Percentiles rank a stretch among this genome's conserved stretches.
phyloP scores from a whole-genome alignment of 495 filamentous ascomycete species.

The Xylona heveae region DNA sequence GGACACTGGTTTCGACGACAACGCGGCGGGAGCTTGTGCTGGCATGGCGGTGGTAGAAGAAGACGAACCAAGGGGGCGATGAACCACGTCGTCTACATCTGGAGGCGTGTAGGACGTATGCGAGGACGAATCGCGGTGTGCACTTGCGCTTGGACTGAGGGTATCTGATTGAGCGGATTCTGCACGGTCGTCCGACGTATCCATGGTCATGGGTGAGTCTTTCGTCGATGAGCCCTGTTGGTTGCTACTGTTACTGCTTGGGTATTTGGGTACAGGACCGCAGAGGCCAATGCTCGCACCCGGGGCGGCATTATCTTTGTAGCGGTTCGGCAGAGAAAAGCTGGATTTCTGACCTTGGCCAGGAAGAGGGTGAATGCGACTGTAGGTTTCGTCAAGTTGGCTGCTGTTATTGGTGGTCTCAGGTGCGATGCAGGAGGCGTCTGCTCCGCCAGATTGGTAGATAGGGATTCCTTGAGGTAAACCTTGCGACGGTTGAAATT shows the following conservation, averaged over 20 bases:
- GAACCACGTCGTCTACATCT: not conserved
- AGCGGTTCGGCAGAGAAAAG: conserved; percentile 1
- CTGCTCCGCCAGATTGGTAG: too few species aligned
- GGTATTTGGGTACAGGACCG: too few species aligned
- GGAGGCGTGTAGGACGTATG: conserved; percentile 1
- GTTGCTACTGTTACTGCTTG: not conserved
- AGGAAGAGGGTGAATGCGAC: not conserved
- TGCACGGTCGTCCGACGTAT: not conserved
- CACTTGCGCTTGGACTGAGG: not conserved
- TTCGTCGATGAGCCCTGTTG: not conserved
- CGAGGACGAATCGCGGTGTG: not conserved
- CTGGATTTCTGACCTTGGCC: not conserved
- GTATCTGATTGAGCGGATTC: not conserved
- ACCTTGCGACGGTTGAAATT: not conserved
- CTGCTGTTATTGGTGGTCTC: too few species aligned
- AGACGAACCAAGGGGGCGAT: too few species aligned
- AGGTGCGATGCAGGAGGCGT: too few species aligned
- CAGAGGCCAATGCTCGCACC: too few species aligned
- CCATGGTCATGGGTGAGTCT: conserved; percentile 1
- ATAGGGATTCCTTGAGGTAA: too few species aligned
- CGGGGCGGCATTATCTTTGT: too few species aligned
- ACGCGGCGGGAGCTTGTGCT: not conserved
- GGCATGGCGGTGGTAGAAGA: not conserved
- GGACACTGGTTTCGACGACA: not conserved
- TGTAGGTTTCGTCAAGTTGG: not conserved